phyloP scores from a whole-genome alignment of 352 stramenopile species.

The Globisporangium parvum region DNA sequence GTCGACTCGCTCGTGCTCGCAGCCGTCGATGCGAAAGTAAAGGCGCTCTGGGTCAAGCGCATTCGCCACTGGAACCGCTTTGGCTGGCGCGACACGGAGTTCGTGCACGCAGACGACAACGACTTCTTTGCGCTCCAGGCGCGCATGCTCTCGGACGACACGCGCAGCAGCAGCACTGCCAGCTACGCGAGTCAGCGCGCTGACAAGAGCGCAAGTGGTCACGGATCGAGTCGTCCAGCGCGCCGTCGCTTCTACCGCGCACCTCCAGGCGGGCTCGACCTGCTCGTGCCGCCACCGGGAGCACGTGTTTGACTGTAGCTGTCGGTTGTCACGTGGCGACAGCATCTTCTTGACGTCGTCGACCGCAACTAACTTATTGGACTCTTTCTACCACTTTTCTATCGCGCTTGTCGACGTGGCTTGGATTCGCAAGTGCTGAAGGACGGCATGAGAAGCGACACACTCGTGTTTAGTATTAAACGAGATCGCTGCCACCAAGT shows the following conservation, averaged over 20 bases:
- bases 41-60: slow-evolving; percentile 61
- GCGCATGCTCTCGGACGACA: slow-evolving; percentile 24
- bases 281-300: slow-evolving; percentile 24
- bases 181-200: background rate
- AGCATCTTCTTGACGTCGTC: no score
- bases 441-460: no score
- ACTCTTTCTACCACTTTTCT: no score
- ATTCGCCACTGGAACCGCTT: slow-evolving; percentile 65
- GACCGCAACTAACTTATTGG: no score
- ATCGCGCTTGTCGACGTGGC: no score
- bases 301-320: background rate
- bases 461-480: background rate
- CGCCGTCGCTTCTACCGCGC: slow-evolving; percentile 54
- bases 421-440: no score
- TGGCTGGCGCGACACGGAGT: slow-evolving; percentile 51
- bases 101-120: slow-evolving; percentile 29
- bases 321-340: no score
- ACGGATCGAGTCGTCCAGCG: slow-evolving; percentile 18
- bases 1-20: slow-evolving; percentile 51
- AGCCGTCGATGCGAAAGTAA: slow-evolving; percentile 31
- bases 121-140: slow-evolving; percentile 37
- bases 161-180: slow-evolving; percentile 24
- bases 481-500: background rate
- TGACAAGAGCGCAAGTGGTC: slow-evolving; percentile 10
- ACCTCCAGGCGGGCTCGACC: slow-evolving; percentile 14